Evolutionary conservation across 2,329 filamentous ascomycete genomes (phyloP).

Genomic region (Alternaria sp.): DNA sequence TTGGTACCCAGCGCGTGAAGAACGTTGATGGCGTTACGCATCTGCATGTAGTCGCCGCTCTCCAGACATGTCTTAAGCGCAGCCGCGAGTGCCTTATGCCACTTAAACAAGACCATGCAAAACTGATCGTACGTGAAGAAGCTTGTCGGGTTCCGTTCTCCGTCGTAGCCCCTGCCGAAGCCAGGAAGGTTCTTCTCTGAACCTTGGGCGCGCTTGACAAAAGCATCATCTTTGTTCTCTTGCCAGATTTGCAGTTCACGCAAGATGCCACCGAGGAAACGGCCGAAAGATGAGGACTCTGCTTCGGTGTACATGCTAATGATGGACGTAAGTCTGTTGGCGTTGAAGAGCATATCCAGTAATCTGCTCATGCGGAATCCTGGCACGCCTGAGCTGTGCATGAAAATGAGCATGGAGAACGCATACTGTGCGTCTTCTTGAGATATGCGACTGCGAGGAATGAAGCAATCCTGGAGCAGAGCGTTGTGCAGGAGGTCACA

Average conservation of each 20-base stretch:
- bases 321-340: conserved; percentile 78
- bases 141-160: conserved; percentile 70
- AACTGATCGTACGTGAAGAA: conserved; percentile 87
- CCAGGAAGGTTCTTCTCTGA: conserved; percentile 71
- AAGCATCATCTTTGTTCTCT: conserved; percentile 69
- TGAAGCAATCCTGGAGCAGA: conserved; percentile 86
- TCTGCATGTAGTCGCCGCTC: conserved; percentile 93
- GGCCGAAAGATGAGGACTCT: conserved; percentile 91
- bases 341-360: conserved; percentile 82
- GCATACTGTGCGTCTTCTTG: conserved; percentile 87
- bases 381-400: conserved; percentile 83
- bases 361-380: conserved; percentile 87
- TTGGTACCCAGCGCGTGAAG: conserved; percentile 79
- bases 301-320: conserved; percentile 90
- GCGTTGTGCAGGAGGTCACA: conserved; percentile 68
- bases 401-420: conserved; percentile 82
- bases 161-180: conserved; percentile 76
- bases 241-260: conserved; percentile 87
- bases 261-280: conserved; percentile 83
- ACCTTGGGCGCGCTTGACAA: conserved; percentile 83
- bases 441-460: conserved; percentile 86
- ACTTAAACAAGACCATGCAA: conserved; percentile 82
- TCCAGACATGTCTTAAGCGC: conserved; percentile 83
- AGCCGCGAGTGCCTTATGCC: conserved; percentile 82
- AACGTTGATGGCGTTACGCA: conserved; percentile 91